Base-by-base conservation (phyloP, 345 rosid genomes). In the Reutealis trisperma region DNA sequence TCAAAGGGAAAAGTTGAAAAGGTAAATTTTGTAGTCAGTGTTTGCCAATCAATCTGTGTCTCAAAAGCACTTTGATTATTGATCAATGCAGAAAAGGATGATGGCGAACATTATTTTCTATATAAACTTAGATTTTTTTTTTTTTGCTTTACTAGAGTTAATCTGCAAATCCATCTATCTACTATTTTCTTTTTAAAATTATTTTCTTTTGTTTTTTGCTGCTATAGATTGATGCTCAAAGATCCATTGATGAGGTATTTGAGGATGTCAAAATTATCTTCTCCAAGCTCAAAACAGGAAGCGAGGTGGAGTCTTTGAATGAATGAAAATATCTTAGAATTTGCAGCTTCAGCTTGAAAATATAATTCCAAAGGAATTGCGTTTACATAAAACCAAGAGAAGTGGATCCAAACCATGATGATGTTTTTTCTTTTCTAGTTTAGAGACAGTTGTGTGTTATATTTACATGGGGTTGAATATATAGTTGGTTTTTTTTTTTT, bases 211-310 rank as follows among this genome's bases (percentile, higher is more conserved):
- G 12, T 42, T 47, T 27, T 70, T 62, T 51, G 70, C 70, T 71
- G 74, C 24, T 78, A 63, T 71, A 92, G 97, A 85, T 88, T 73
- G 87, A 90, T 87, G 97, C 96, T 83, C 87, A 83, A 64, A 92
- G 86, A 82, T 83, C 96, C 8, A 21, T 86, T 27, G 83, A 82
- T 52, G 91, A 90, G 81, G 93, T 94, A n/a, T 89, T 88, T 75
- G 89, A 89, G 77, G 84, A 84, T 1, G 93, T 91, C 6, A 86
- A 63, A 84, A 87, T 76, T 67, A 47, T 63, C 7, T 89, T 79
- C 86, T 90, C 82, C 51, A 47, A 70, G 74, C 27, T 75, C 60
- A 34, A 16, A 69, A 47, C 63, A 30, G 54, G 12, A 13, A 14
- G 49, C 34, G 24, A 24, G 12, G 34, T 30, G 59, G 59, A 19